Evolutionary conservation across 2,329 filamentous ascomycete genomes (phyloP).

Genomic region (Aspergillus tamarii): DNA sequence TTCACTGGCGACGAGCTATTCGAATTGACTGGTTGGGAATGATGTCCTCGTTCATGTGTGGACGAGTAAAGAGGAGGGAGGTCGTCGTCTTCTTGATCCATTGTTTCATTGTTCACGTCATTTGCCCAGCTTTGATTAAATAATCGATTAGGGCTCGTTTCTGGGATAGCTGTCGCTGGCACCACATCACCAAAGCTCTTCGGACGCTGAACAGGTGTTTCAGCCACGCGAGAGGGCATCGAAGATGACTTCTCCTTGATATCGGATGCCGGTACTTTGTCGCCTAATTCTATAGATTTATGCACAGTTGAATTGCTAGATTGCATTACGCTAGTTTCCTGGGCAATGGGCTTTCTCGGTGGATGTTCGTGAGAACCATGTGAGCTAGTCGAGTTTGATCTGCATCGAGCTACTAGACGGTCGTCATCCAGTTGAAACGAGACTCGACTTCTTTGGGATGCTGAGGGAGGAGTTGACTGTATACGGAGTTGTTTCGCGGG

Average conservation of each 20-base stretch:
- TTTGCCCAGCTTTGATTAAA: slow-evolving; percentile 27
- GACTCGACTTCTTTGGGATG: slow-evolving; percentile 18
- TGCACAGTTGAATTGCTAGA: slow-evolving; percentile 22
- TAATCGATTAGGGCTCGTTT: slow-evolving; percentile 40
- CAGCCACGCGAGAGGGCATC: slow-evolving; percentile 43
- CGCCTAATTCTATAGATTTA: slow-evolving; percentile 8
- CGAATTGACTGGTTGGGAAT: slow-evolving; percentile 23
- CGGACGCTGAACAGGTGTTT: slow-evolving; percentile 40
- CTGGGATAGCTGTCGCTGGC: slow-evolving; percentile 40
- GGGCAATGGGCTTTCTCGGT: slow-evolving; percentile 11
- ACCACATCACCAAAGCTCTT: slow-evolving; percentile 29
- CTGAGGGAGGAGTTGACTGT: slow-evolving; percentile 30
- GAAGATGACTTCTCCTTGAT: slow-evolving; percentile 37
- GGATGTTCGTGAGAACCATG: slow-evolving; percentile 11
- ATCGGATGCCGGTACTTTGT: slow-evolving; percentile 16
- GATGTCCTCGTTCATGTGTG: slow-evolving; percentile 22
- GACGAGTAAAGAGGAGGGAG: slow-evolving; percentile 36
- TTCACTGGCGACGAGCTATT: slow-evolving; percentile 33
- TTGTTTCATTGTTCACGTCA: slow-evolving; percentile 28
- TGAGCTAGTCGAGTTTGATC: slow-evolving; percentile 15
- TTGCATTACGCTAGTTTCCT: slow-evolving; percentile 13
- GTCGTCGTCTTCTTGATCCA: slow-evolving; percentile 42
- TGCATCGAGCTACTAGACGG: slow-evolving; percentile 10
- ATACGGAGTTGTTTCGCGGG: slow-evolving; percentile 20
- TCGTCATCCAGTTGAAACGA: slow-evolving; percentile 10